Conservation (phyloP, 305 asterid species). For the Nicotiana rustica region DNA sequence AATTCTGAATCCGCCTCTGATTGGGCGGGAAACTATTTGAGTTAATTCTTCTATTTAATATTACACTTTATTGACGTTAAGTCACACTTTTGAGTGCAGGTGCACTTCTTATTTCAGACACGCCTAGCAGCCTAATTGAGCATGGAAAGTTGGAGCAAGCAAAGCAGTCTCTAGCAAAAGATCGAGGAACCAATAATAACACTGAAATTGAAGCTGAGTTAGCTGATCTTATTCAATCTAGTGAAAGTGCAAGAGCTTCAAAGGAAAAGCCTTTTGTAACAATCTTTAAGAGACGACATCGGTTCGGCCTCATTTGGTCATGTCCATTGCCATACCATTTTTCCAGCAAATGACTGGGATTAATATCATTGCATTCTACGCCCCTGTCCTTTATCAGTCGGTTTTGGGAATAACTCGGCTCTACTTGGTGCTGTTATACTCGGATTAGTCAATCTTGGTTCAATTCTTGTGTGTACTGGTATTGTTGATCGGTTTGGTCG, state of each 20-base stretch:
- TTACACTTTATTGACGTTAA: no score
- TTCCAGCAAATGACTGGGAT: constrained; percentile 34
- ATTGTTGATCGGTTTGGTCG: constrained; percentile 35
- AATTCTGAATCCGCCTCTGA: no score
- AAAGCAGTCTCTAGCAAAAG: constrained; percentile 28
- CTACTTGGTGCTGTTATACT: constrained; percentile 35
- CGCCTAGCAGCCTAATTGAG: constrained; percentile 31
- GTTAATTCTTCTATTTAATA: no score
- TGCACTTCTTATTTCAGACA: constrained; percentile 31
- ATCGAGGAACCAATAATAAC: background rate
- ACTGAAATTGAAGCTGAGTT: constrained; percentile 14
- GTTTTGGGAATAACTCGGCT: constrained; percentile 33
- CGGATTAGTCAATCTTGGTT: constrained; percentile 32
- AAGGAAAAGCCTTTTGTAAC: constrained; percentile 7
- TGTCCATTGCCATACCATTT: constrained; percentile 37
- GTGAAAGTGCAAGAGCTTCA: constrained; percentile 19
- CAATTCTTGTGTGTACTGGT: constrained; percentile 25
- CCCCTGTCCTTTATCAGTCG: constrained; percentile 28
- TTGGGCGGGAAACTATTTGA: no score
- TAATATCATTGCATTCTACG: constrained; percentile 35
- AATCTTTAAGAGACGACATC: constrained; percentile 26
- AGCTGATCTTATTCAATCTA: background rate
- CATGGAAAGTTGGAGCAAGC: constrained; percentile 5
- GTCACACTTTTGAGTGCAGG: no score
- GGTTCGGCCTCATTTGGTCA: constrained; percentile 40